Conservation (phyloP, 345 rosid species). For the Camelina neglecta region DNA sequence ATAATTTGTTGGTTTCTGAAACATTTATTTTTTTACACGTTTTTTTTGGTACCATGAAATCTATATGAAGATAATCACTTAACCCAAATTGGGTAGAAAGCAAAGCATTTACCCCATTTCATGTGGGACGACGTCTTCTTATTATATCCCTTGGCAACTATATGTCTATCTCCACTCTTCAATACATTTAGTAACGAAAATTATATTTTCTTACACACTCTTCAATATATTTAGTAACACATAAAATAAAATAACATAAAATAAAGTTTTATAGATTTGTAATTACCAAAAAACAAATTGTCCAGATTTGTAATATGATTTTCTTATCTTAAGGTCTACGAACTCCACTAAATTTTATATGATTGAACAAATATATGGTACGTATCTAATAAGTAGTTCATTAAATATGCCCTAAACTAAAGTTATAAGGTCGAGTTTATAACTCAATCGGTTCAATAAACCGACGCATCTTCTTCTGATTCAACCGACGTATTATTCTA, state of each 20-base stretch:
- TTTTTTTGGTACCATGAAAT: constrained; percentile 39
- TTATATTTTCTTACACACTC: too few species aligned
- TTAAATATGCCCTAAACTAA: background rate
- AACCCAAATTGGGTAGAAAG: constrained; percentile 42
- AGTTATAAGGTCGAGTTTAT: background rate
- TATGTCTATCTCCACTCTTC: constrained; percentile 1
- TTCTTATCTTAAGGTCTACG: background rate
- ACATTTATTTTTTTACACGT: constrained; percentile 40
- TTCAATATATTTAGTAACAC: too few species aligned
- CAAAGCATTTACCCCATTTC: constrained; percentile 78
- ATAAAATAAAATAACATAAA: too few species aligned
- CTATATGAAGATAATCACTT: constrained; percentile 34
- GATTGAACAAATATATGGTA: too few species aligned
- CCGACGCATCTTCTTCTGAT: constrained; percentile 30
- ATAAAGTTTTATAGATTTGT: too few species aligned
- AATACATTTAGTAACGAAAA: background rate
- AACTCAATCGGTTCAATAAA: constrained; percentile 20
- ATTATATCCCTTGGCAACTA: constrained; percentile 31
- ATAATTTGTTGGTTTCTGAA: background rate
- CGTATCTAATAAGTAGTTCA: background rate
- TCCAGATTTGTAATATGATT: too few species aligned
- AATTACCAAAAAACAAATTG: too few species aligned
- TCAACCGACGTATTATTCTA: constrained; percentile 21
- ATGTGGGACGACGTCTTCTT: constrained; percentile 60
- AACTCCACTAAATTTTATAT: too few species aligned